Conservation (phyloP, 2,329 filamentous ascomycete genomes). For the Stachybotrys echinatus region DNA sequence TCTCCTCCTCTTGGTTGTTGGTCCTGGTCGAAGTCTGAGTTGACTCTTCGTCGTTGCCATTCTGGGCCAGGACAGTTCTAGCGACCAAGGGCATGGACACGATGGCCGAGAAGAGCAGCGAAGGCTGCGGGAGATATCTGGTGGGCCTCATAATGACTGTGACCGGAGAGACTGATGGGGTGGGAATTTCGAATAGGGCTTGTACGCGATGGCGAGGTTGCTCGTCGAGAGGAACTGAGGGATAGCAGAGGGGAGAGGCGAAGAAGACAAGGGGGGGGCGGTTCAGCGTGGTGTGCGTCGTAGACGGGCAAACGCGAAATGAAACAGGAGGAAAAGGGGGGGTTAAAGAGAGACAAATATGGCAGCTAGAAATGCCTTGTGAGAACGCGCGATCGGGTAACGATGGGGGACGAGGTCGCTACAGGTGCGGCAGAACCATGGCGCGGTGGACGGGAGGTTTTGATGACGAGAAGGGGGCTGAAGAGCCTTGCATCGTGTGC, state of each 20-base stretch:
- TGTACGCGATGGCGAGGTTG: neutral
- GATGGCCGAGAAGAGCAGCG: conserved; percentile 20
- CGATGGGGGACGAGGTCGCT: neutral
- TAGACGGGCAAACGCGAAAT: neutral
- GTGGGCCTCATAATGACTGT: conserved; percentile 19
- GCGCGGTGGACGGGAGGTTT: neutral
- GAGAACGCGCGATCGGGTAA: neutral
- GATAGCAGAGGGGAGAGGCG: neutral
- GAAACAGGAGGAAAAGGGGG: neutral
- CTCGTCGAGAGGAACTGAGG: conserved; percentile 1
- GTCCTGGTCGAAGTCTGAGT: too few species aligned
- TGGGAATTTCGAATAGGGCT: too few species aligned
- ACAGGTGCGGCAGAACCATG: neutral
- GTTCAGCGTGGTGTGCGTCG: neutral
- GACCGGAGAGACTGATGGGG: neutral
- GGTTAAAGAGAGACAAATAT: neutral
- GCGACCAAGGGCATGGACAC: conserved; percentile 21
- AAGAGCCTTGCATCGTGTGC: neutral
- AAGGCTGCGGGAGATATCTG: conserved; percentile 17
- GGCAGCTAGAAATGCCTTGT: neutral
- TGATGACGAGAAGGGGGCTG: neutral
- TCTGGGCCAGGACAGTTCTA: conserved; percentile 25
- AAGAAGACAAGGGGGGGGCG: neutral
- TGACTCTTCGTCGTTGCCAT: conserved; percentile 5
- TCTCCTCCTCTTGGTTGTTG: too few species aligned